These are phyloP conservation scores for Xylaria cubensis DNA, from an alignment of 495 filamentous ascomycete species.

Conservation along the genomic window DNA sequence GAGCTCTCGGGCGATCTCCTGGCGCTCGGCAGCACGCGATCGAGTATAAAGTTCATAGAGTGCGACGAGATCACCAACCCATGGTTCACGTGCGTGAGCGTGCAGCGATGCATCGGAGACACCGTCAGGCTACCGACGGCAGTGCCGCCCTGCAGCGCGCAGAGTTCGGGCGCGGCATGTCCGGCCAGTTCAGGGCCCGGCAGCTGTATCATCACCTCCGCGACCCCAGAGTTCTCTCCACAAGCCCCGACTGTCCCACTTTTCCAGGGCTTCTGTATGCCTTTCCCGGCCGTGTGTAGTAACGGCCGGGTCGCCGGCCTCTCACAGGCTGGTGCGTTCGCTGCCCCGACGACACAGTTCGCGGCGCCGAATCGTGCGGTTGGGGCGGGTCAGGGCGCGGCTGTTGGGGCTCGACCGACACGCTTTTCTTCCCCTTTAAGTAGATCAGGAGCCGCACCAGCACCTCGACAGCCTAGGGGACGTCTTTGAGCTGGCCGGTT, in stretches of 20 bases:
- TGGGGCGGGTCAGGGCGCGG: not conserved
- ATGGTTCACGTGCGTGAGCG: not conserved
- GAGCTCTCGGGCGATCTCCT: conserved; percentile 1
- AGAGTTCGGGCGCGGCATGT: not conserved
- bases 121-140: not conserved
- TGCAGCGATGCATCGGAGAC: not conserved
- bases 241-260: not conserved
- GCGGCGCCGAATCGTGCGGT: not conserved
- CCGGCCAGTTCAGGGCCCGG: not conserved
- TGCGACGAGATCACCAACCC: not conserved
- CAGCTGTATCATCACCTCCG: not conserved
- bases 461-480: not conserved
- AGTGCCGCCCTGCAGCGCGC: not conserved
- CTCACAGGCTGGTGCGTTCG: not conserved
- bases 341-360: not conserved
- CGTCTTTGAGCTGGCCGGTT: not conserved
- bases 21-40: not conserved
- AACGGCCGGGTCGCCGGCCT: not conserved
- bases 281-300: not conserved
- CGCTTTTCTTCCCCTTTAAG: not conserved
- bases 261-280: not conserved
- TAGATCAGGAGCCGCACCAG: not conserved
- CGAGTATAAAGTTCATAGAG: not conserved
- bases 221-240: not conserved
- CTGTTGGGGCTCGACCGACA: not conserved